These are phyloP conservation scores for Lodderomyces oxycetoniae DNA, from an alignment of 1,139 yeast genomes.

Conservation along the genomic window DNA sequence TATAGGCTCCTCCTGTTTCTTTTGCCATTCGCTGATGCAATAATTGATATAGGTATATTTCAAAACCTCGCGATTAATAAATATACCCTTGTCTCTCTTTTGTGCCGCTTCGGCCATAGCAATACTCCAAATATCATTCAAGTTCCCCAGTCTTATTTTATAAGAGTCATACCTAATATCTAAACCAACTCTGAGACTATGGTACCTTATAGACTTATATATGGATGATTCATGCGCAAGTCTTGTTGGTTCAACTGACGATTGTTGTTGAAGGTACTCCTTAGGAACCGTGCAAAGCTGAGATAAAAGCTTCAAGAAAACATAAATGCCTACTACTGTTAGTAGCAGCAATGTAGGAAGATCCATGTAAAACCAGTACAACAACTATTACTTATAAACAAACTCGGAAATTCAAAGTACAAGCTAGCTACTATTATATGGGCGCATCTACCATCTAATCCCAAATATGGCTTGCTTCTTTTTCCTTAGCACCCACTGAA, in stretches of 20 bases:
- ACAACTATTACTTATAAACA: too few relatives aligned
- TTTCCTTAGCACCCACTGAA: too few relatives aligned
- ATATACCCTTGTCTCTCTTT: slow-evolving; percentile 9
- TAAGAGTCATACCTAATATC: slow-evolving; percentile 57
- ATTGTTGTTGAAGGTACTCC: slow-evolving; percentile 55
- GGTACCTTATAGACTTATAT: slow-evolving; percentile 54
- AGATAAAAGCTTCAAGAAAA: slow-evolving; percentile 8
- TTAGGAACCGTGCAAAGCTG: slow-evolving; percentile 47
- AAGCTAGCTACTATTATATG: too few relatives aligned
- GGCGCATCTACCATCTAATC: too few relatives aligned
- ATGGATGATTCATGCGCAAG: slow-evolving; percentile 57
- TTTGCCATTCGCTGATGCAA: slow-evolving; percentile 4
- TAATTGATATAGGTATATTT: slow-evolving; percentile 24
- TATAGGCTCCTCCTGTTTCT: background rate
- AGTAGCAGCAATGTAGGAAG: too few relatives aligned
- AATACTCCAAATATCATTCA: slow-evolving; percentile 57
- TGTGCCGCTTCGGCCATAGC: slow-evolving; percentile 1
- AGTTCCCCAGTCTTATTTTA: slow-evolving; percentile 62
- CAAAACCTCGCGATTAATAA: slow-evolving; percentile 18
- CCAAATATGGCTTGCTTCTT: too few relatives aligned
- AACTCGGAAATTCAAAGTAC: too few relatives aligned
- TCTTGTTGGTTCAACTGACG: slow-evolving; percentile 53
- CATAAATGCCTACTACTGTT: background rate
- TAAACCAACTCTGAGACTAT: slow-evolving; percentile 61
- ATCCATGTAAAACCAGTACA: too few relatives aligned